Conservation (phyloP, 2,329 filamentous ascomycete genomes). For the Penicillium sp. region DNA sequence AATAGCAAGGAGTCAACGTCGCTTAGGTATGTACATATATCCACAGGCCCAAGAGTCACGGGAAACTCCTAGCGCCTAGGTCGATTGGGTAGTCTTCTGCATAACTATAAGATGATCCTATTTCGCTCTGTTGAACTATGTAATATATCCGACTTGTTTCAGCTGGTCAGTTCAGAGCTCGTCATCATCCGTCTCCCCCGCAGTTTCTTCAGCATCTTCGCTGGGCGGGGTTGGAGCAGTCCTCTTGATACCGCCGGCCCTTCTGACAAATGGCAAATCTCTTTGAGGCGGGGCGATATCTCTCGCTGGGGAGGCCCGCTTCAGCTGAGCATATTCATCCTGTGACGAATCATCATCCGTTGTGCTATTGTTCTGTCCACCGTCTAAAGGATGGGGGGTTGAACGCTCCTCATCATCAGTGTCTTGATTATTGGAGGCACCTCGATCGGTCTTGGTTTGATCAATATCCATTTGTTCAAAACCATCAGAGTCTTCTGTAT, state of each 20-base stretch:
- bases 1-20: neutral
- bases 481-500: constrained; percentile 31
- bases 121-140: neutral
- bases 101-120: neutral
- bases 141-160: neutral
- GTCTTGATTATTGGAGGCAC: constrained; percentile 17
- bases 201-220: constrained; percentile 25
- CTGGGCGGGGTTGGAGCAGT: constrained; percentile 4
- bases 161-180: constrained; percentile 32
- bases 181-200: constrained; percentile 44
- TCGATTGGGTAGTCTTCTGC: neutral
- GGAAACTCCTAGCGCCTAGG: neutral
- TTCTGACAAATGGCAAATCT: constrained; percentile 42
- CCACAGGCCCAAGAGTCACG: neutral
- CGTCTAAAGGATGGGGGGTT: constrained; percentile 36
- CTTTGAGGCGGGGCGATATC: constrained; percentile 35
- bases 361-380: constrained; percentile 31
- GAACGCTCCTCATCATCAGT: constrained; percentile 27
- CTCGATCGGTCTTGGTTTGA: constrained; percentile 10
- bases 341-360: constrained; percentile 29
- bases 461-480: constrained; percentile 42
- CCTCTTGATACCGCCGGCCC: constrained; percentile 6
- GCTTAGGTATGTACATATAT: neutral
- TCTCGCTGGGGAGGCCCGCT: neutral
- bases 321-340: neutral